Percentiles rank a stretch among this genome's conserved stretches.
phyloP scores from a whole-genome alignment of 2,329 filamentous ascomycete genomes.

The Coccinonectria pachysandricola region DNA sequence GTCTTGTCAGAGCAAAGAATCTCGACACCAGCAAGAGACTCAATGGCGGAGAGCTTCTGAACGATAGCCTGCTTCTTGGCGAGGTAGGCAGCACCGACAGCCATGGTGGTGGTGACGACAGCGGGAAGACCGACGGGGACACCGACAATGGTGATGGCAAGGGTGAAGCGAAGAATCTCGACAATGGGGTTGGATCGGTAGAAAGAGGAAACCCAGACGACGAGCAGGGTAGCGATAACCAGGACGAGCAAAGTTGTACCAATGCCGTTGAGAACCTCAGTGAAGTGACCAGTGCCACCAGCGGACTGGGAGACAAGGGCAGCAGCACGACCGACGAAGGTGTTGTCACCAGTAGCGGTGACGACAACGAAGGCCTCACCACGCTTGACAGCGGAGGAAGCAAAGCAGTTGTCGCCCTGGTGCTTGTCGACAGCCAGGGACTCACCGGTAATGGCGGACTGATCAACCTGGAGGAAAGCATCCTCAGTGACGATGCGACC shows the following conservation, averaged over 20 bases:
- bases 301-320: conserved; percentile 73
- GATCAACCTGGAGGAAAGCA: conserved; percentile 81
- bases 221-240: conserved; percentile 67
- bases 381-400: conserved; percentile 83
- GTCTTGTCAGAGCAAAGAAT: conserved; percentile 95
- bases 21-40: conserved; percentile 85
- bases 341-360: conserved; percentile 78
- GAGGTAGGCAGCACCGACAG: conserved; percentile 82
- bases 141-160: conserved; percentile 85
- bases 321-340: conserved; percentile 81
- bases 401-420: conserved; percentile 69
- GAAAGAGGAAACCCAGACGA: conserved; percentile 81
- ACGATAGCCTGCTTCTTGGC: conserved; percentile 91
- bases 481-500: conserved; percentile 75
- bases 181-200: conserved; percentile 79
- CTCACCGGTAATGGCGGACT: conserved; percentile 86
- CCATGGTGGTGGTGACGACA: conserved; percentile 91
- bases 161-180: conserved; percentile 69
- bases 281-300: conserved; percentile 73
- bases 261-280: conserved; percentile 80
- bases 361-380: conserved; percentile 77
- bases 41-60: conserved; percentile 84
- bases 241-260: conserved; percentile 69
- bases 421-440: conserved; percentile 87
- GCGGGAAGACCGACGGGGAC: conserved; percentile 88